Evolutionary conservation across 805 yeast genomes (phyloP).

Genomic region (Priceomyces carsonii): DNA sequence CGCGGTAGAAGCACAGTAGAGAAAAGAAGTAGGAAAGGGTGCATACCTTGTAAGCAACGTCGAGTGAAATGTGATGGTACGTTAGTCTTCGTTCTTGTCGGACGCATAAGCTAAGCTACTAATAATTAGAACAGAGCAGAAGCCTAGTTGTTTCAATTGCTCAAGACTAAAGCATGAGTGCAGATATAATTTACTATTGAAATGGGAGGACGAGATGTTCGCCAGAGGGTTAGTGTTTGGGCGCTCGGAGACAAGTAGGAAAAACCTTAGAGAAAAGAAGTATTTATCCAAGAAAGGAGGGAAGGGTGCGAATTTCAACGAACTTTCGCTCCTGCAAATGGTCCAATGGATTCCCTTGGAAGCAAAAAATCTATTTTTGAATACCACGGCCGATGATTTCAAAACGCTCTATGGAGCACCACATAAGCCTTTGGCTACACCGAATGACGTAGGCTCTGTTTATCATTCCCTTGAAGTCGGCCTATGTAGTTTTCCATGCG

Average conservation of each 20-base stretch:
- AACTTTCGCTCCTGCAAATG: neutral
- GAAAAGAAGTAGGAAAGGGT: conserved; percentile 21
- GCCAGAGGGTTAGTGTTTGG: conserved; percentile 31
- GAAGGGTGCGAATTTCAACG: neutral
- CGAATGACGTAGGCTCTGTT: neutral
- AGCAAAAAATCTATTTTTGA: conserved; percentile 7
- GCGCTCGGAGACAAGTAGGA: conserved; percentile 16
- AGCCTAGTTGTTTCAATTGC: conserved; percentile 33
- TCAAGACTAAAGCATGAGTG: conserved; percentile 12
- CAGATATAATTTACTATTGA: conserved; percentile 5
- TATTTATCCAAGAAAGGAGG: neutral
- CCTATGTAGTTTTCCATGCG: neutral
- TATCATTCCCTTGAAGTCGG: conserved; percentile 1
- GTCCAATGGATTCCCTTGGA: neutral
- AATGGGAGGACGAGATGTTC: conserved; percentile 36
- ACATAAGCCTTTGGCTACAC: neutral
- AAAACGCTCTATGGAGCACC: neutral
- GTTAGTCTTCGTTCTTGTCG: neutral
- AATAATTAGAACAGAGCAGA: conserved; percentile 21
- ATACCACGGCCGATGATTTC: conserved; percentile 4
- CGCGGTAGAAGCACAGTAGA: conserved; percentile 11
- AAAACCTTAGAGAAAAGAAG: neutral
- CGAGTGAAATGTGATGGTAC: conserved; percentile 17
- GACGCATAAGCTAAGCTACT: too few species aligned
- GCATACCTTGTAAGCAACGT: conserved; percentile 14